These are phyloP conservation scores for Scortechinia acanthostroma DNA, from an alignment of 2,329 filamentous ascomycete species.

Conservation along the genomic window DNA sequence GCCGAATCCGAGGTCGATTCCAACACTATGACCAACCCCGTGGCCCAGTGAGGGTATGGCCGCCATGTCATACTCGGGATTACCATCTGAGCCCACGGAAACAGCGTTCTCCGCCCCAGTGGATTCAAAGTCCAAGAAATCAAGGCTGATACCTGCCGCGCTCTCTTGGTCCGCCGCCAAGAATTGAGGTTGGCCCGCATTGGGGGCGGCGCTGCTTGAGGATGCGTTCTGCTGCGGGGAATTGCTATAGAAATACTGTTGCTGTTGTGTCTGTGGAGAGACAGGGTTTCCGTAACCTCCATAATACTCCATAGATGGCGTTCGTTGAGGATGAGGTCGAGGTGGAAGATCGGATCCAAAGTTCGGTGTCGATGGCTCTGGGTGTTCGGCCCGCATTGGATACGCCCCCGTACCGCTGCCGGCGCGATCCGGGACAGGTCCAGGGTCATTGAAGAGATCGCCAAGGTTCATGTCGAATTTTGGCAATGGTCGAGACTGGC, in stretches of 20 bases:
- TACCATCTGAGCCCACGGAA: not conserved
- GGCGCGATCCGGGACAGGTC: constrained; percentile 21
- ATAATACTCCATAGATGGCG: not conserved
- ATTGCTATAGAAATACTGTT: not conserved
- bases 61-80: constrained; percentile 6
- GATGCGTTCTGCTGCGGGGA: not conserved
- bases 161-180: not conserved
- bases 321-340: constrained; percentile 13
- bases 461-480: constrained; percentile 50
- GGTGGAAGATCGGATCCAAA: constrained; percentile 5
- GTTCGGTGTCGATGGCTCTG: not conserved
- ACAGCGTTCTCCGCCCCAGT: not conserved
- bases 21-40: constrained; percentile 17
- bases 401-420: constrained; percentile 9
- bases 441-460: constrained; percentile 36
- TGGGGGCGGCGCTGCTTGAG: not conserved
- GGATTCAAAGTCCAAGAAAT: not conserved
- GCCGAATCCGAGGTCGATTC: constrained; percentile 32
- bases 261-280: not conserved
- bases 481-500: constrained; percentile 32
- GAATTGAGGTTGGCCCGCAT: not conserved
- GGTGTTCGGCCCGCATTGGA: not conserved
- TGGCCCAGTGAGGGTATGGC: constrained; percentile 18
- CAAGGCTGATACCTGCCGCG: not conserved
- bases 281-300: not conserved